Base-by-base conservation (phyloP, 2,329 filamentous ascomycete species). In the Eutypella sp. region DNA sequence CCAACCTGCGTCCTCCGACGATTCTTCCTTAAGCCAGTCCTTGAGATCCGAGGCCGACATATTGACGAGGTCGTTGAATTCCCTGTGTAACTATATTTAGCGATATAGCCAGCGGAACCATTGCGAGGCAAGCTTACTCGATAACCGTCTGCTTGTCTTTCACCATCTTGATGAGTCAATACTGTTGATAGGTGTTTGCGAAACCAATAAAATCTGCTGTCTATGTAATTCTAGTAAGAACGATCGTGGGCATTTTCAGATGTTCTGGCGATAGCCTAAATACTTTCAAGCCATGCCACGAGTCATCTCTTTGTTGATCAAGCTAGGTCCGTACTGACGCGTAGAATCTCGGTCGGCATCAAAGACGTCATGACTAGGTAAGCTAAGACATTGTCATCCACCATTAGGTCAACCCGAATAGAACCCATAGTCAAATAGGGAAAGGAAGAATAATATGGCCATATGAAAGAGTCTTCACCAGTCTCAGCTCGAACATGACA, bases 41-140 rank as follows among this genome's bases (percentile, higher is more conserved):
- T 76, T 67, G 31, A 82, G 69, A 48, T 81, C 76, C 4, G 66
- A 59, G 3, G 76, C 64, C 3, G 65, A 69, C 78, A 82, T 82
- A 61, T 82, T 82, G 53, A 82, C 75, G 40, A 81, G 66, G 16
- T 76, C 68, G 51, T 81, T 80, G 67, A 80, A 82, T 59, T 82
- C 76, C 44, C 76, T 81, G 45, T 27, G 29, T 39, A 8, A 34
- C 8, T 7, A 37, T 11, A 41, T 6, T 15, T 33, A n/a, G 29
- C n/a, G n/a, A n/a, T n/a, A n/a, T n/a, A n/a, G n/a, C n/a, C n/a
- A n/a, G n/a, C n/a, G n/a, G n/a, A n/a, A n/a, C n/a, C n/a, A n/a
- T n/a, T n/a, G n/a, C n/a, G n/a, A n/a, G n/a, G n/a, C n/a, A n/a
- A 15, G 16, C 54, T 49, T 27, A 58, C 56, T 55, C 41, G 22